Evolutionary conservation across 345 rosid genomes (phyloP).

Genomic region (Gossypium arboreum): DNA sequence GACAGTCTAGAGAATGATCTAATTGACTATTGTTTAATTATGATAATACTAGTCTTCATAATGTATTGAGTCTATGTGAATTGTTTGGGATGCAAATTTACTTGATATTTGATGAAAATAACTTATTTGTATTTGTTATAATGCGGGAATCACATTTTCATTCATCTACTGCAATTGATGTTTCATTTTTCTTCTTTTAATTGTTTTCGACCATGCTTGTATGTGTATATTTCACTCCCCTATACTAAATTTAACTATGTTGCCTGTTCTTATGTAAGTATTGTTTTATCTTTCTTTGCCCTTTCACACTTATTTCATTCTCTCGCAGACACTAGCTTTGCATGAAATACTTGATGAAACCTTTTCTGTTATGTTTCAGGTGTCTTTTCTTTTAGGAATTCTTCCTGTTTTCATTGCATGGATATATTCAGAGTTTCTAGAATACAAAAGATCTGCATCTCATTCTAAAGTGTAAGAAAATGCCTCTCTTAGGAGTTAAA

Average conservation of each 20-base stretch:
- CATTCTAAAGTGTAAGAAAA: conserved; percentile 50
- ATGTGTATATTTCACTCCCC: neutral
- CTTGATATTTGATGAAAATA: neutral
- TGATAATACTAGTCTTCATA: neutral
- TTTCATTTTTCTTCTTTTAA: neutral
- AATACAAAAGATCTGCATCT: conserved; percentile 21
- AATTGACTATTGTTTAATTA: neutral
- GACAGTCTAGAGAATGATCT: neutral
- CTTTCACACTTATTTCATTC: conserved; percentile 4
- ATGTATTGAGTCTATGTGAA: neutral
- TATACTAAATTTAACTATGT: neutral
- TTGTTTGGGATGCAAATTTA: neutral
- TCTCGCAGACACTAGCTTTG: neutral
- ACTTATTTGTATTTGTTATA: neutral
- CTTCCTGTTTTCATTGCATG: conserved; percentile 78
- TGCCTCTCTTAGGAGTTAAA: conserved; percentile 4
- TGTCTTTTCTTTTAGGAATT: conserved; percentile 83
- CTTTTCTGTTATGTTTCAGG: conserved; percentile 44
- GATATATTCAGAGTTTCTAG: conserved; percentile 85
- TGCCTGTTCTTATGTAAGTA: neutral
- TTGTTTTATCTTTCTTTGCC: neutral
- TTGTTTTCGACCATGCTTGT: neutral
- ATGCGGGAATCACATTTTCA: neutral
- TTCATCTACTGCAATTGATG: neutral
- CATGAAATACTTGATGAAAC: conserved; percentile 5